Conservation (phyloP, 2,329 filamentous ascomycete genomes). For the Neofusicoccum ribis region DNA sequence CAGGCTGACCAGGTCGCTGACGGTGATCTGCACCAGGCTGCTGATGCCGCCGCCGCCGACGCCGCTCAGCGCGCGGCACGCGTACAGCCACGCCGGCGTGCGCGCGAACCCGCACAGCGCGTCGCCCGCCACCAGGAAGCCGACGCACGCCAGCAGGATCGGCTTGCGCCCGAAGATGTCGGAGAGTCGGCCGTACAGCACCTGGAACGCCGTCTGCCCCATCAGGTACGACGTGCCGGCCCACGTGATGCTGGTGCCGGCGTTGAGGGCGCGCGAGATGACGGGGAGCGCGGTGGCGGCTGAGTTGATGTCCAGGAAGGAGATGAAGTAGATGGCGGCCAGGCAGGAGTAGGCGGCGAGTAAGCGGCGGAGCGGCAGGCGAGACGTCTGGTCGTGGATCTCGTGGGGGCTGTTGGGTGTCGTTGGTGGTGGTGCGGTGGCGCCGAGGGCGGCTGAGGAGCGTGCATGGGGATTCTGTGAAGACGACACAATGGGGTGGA, state of each 20-base stretch:
- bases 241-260: not conserved
- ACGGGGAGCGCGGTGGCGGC: not conserved
- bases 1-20: slow-evolving; percentile 53
- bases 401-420: not conserved
- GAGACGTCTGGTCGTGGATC: not conserved
- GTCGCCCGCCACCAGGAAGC: slow-evolving; percentile 54
- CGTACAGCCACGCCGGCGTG: slow-evolving; percentile 51
- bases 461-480: no score
- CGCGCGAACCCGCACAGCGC: slow-evolving; percentile 53
- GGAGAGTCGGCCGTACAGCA: slow-evolving; percentile 53
- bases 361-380: not conserved
- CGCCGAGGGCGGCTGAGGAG: no score
- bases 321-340: slow-evolving; percentile 1
- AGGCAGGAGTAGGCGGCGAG: not conserved
- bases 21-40: slow-evolving; percentile 49
- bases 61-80: slow-evolving; percentile 50
- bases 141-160: slow-evolving; percentile 38
- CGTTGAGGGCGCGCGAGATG: not conserved
- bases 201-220: slow-evolving; percentile 46
- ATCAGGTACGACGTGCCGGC: slow-evolving; percentile 31
- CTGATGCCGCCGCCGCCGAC: slow-evolving; percentile 50
- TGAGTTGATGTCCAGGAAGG: not conserved
- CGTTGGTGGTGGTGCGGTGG: no score
- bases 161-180: slow-evolving; percentile 55
- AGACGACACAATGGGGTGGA: no score